phyloP scores from a whole-genome alignment of 495 filamentous ascomycete species.

The Letharia lupina region DNA sequence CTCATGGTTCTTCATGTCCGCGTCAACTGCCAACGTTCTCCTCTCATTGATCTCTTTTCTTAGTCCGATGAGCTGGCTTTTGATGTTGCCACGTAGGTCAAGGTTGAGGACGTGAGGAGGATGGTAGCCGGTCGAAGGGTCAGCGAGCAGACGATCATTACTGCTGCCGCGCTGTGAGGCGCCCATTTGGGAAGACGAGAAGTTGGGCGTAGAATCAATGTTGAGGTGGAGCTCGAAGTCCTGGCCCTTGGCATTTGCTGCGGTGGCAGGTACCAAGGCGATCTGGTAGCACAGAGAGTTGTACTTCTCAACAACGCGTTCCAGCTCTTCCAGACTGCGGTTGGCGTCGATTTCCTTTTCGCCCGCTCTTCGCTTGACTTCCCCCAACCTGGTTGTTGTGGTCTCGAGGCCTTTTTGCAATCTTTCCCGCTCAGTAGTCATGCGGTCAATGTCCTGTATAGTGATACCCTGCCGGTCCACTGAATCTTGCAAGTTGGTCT shows the following conservation, averaged over 20 bases:
- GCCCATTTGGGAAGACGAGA: slow-evolving; percentile 64
- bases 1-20: slow-evolving; percentile 84
- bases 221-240: slow-evolving; percentile 74
- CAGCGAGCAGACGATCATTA: slow-evolving; percentile 62
- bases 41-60: slow-evolving; percentile 84
- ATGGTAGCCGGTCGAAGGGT: slow-evolving; percentile 77
- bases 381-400: slow-evolving; percentile 63
- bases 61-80: slow-evolving; percentile 64
- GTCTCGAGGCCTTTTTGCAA: slow-evolving; percentile 76
- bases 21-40: slow-evolving; percentile 69
- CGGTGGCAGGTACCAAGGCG: slow-evolving; percentile 74
- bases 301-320: slow-evolving; percentile 76
- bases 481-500: slow-evolving; percentile 64
- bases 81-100: slow-evolving; percentile 74
- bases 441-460: slow-evolving; percentile 95
- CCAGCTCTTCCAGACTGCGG: slow-evolving; percentile 77
- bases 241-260: slow-evolving; percentile 72
- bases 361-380: slow-evolving; percentile 67
- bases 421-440: slow-evolving; percentile 90
- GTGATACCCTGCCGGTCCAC: slow-evolving; percentile 90
- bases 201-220: slow-evolving; percentile 61
- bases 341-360: slow-evolving; percentile 80
- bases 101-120: slow-evolving; percentile 78
- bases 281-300: slow-evolving; percentile 91
- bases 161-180: slow-evolving; percentile 35